These are phyloP conservation scores for Termitomyces sp. DNA, from an alignment of 768 basidiomycete species.

Conservation along the genomic window DNA sequence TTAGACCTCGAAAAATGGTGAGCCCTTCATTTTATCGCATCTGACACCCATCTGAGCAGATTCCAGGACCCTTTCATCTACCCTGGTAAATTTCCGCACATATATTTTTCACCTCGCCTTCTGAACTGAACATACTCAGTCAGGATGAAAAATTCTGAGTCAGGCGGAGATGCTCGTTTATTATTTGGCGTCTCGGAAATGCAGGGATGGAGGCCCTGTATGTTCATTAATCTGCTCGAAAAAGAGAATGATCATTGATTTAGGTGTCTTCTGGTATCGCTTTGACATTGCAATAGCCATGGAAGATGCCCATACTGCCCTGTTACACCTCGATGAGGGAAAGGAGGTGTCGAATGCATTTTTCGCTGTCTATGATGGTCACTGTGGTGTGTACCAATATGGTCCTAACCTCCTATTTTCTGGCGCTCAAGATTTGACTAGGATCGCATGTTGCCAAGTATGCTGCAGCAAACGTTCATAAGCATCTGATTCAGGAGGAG, in stretches of 20 bases:
- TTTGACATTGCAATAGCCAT: conserved; percentile 54
- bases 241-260: neutral
- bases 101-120: conserved; percentile 3
- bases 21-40: conserved; percentile 12
- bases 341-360: conserved; percentile 58
- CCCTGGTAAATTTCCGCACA: conserved; percentile 48
- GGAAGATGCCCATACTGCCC: conserved; percentile 90
- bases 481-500: conserved; percentile 66
- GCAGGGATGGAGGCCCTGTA: conserved; percentile 99
- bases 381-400: conserved; percentile 65
- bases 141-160: conserved; percentile 76
- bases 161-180: conserved; percentile 65
- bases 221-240: conserved; percentile 31
- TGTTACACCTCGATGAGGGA: conserved; percentile 61
- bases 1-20: conserved; percentile 27
- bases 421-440: conserved; percentile 23
- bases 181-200: conserved; percentile 85
- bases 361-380: conserved; percentile 97
- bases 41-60: conserved; percentile 11
- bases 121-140: conserved; percentile 35
- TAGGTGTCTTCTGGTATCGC: neutral
- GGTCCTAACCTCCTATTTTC: neutral
- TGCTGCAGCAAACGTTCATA: conserved; percentile 80
- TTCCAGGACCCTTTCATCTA: conserved; percentile 76
- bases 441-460: conserved; percentile 82